A percentile compares a stretch with the other conserved stretches of the same genome.
Evolutionary conservation across 2,329 filamentous ascomycete genomes (phyloP).

Genomic region (Ophiostoma ulmi): DNA sequence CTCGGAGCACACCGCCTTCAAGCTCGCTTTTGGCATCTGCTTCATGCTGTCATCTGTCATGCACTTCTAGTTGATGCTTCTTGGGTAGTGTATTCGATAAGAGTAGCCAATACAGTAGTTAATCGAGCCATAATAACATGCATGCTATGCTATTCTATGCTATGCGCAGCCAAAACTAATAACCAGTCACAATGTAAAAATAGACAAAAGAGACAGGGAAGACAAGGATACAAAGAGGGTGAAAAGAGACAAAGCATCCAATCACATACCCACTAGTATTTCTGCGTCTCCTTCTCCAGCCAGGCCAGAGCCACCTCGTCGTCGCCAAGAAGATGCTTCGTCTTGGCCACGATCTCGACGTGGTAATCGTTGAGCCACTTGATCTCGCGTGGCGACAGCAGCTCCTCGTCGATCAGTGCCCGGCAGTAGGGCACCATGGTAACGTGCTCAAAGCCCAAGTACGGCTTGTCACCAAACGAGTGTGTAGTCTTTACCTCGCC

Average conservation of each 20-base stretch:
- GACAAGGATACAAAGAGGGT: background rate
- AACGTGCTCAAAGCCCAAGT: constrained; percentile 91
- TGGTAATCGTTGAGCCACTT: constrained; percentile 86
- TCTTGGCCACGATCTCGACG: constrained; percentile 74
- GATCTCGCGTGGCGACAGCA: constrained; percentile 71
- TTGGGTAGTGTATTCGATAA: background rate
- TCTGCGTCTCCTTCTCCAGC: constrained; percentile 80
- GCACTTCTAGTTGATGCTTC: constrained; percentile 37
- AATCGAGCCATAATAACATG: background rate
- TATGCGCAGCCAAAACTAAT: background rate
- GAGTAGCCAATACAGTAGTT: background rate
- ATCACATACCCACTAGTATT: constrained; percentile 39
- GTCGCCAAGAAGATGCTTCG: constrained; percentile 65
- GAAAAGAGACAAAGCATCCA: background rate
- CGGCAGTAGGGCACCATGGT: constrained; percentile 95
- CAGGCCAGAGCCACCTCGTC: constrained; percentile 70
- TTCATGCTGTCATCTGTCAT: constrained; percentile 66
- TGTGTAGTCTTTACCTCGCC: constrained; percentile 81
- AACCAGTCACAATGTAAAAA: background rate
- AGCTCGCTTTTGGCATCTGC: constrained; percentile 64
- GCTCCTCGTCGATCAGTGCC: constrained; percentile 70
- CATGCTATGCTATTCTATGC: background rate
- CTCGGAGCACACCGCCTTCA: constrained; percentile 58
- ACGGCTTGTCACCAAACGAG: constrained; percentile 89
- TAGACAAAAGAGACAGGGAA: background rate